These are phyloP conservation scores for Drechslerella dactyloides DNA, from an alignment of 2,329 filamentous ascomycete species.

Conservation along the genomic window DNA sequence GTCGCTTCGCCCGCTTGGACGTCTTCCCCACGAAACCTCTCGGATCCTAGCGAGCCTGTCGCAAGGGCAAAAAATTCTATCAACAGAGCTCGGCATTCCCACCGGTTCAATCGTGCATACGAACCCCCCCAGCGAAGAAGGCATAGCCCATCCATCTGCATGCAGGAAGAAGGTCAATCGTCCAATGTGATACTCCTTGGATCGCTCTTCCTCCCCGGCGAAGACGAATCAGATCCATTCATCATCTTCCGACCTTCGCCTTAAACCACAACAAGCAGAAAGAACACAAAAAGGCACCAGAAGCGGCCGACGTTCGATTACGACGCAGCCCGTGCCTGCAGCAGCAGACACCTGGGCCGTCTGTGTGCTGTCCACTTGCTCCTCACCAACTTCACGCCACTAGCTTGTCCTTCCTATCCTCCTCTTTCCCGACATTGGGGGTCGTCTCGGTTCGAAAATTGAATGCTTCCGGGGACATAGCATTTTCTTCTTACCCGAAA, in stretches of 20 bases:
- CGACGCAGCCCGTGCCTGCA: slow-evolving; percentile 31
- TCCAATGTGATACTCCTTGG: slow-evolving; percentile 42
- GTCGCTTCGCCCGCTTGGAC: slow-evolving; percentile 21
- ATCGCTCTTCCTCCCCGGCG: slow-evolving; percentile 32
- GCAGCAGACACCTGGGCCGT: slow-evolving; percentile 17
- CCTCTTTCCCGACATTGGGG: slow-evolving; percentile 33
- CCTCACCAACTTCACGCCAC: slow-evolving; percentile 22
- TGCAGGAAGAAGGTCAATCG: slow-evolving; percentile 44
- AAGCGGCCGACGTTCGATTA: slow-evolving; percentile 18
- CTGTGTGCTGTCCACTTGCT: slow-evolving; percentile 35
- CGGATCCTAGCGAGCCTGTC: slow-evolving; percentile 20
- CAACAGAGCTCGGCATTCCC: slow-evolving; percentile 49
- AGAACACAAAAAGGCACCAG: slow-evolving; percentile 6
- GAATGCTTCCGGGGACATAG: slow-evolving; percentile 48
- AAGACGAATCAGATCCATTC: slow-evolving; percentile 48
- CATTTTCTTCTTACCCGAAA: slow-evolving; percentile 37
- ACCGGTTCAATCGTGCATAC: slow-evolving; percentile 40
- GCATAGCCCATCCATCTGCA: slow-evolving; percentile 44
- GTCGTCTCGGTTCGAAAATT: slow-evolving; percentile 34
- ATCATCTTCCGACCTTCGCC: slow-evolving; percentile 15
- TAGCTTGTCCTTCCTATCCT: slow-evolving; percentile 15
- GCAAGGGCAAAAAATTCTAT: slow-evolving; percentile 32
- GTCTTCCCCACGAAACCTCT: slow-evolving; percentile 32
- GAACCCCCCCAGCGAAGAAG: slow-evolving; percentile 35
- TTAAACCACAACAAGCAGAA: slow-evolving; percentile 21